Evolutionary conservation across 2,329 filamentous ascomycete genomes (phyloP), one percentile per base, ranked within the genome.

Genomic region (Westerdykella aurantiaca): DNA sequence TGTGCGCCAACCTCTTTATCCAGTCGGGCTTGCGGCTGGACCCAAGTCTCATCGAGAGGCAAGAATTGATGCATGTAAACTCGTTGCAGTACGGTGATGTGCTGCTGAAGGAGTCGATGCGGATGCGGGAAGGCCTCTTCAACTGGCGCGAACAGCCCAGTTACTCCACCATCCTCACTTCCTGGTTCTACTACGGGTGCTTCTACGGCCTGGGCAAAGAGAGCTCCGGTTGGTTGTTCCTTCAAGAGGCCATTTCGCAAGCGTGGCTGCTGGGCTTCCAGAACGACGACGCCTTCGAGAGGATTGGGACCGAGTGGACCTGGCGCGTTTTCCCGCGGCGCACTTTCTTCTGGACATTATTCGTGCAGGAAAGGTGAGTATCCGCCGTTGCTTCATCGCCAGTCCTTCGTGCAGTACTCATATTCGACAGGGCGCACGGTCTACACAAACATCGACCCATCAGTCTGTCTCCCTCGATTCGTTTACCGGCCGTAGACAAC

Each of bases 391-490:
- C 21, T n/a, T 23, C 35, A 4, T 6, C 21, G 10, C 17, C 16
- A 12, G 6, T n/a, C 11, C n/a, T 13, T 25, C n/a, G 17, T 18
- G 21, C 11, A 18, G 38, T 33, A 7, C 14, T 52, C 37, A 52
- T 18, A 17, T 37, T 10, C 10, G 37, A 38, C 46, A 83, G 82
- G 50, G 79, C 78, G 5, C 82, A 81, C 55, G 81, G 80, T 3
- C 75, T 84, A 23, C 72, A 83, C 44, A 74, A 80, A 38, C 81
- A 82, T 55, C 79, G 80, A 43, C 80, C 81, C 1, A 74, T 84
- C 29, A 80, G 78, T 0, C 67, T 84, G 6, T 74, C 80, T 42
- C 76, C 79, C 38, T 82, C 78, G 1, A 80, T 81, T 11, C 71
- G 72, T 34, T 67, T 76, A 4, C 79, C 76, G 2, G 74, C 70